phyloP scores from a whole-genome alignment of 2,329 filamentous ascomycete species.

The Drechslerella coelobrocha region DNA sequence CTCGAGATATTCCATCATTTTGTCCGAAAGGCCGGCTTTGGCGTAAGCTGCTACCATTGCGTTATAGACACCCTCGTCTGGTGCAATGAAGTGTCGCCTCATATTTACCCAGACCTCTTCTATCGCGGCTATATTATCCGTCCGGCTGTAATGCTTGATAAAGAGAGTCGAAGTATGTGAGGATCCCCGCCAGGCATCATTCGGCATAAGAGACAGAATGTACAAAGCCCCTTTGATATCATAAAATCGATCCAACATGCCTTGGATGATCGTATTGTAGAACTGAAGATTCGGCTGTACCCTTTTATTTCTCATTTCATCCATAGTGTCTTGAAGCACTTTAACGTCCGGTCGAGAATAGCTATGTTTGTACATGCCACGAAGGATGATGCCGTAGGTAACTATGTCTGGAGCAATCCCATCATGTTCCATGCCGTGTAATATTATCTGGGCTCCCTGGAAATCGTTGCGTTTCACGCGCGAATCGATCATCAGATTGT shows the following conservation, averaged over 20 bases:
- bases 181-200: constrained; percentile 35
- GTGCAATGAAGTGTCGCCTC: constrained; percentile 32
- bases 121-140: constrained; percentile 13
- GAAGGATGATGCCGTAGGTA: constrained; percentile 36
- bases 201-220: constrained; percentile 41
- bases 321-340: constrained; percentile 14
- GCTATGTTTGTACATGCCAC: constrained; percentile 28
- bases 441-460: constrained; percentile 3
- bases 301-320: constrained; percentile 19
- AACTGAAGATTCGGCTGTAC: constrained; percentile 40
- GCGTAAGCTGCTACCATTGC: constrained; percentile 33
- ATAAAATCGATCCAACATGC: constrained; percentile 23
- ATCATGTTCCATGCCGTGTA: constrained; percentile 16
- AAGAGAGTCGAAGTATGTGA: constrained; percentile 34
- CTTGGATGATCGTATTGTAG: constrained; percentile 42
- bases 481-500: constrained; percentile 34
- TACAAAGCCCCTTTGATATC: constrained; percentile 36
- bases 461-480: constrained; percentile 24
- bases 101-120: constrained; percentile 43
- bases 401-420: constrained; percentile 30
- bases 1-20: constrained; percentile 33
- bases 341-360: constrained; percentile 15
- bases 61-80: constrained; percentile 39
- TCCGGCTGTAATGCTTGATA: constrained; percentile 25
- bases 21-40: constrained; percentile 4